Base-by-base conservation (phyloP, 371 early-diverging fungal species). In the Syncephalastrum sp. region DNA sequence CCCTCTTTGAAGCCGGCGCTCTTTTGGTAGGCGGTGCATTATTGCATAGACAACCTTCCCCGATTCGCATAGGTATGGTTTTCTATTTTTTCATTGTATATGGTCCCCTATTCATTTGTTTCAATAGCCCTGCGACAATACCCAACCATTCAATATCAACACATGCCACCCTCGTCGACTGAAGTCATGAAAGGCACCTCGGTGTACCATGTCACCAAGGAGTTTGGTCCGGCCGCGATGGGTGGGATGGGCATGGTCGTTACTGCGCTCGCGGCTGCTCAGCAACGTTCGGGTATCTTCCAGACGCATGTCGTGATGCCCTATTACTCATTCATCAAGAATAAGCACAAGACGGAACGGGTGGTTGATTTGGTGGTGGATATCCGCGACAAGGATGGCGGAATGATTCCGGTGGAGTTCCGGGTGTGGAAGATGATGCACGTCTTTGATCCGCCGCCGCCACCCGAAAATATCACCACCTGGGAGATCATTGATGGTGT, bases 221-320 rank as follows among this genome's bases (percentile, higher is more conserved):
- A 84, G 51, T 84, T 82, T 65, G 82, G 81, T 1, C 61, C 67
- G 3, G 84, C 85, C 1, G 65, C 81, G 5, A 70, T 79, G 75
- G 79, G 83, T 21, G 78, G 79, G 8, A 63, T 86, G 25, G 87
- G 87, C 15, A 77, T 74, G 70, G 75, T 83, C 5, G 79, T 85
- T n/a, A 87, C 87, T 13, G 81, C 83, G 2, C 66, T 87, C 10
- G 81, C 84, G 4, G 56, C 75, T 15, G 84, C 84, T 5, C 87
- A 87, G 42, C 81, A 84, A 55, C 67, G 68, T 3, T 70, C 80
- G 3, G 72, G 73, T 1, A 27, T 61, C 3, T 69, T 78, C 17
- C 69, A 81, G 15, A 81, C 83, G 10, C 80, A 82, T 15, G 61
- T 87, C 4, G 74, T 87, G 5, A 77, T 87, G 77, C 87, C 87